A percentile compares a stretch with the other conserved stretches of the same genome.
Conservation (phyloP, 257 asterid species). For the Fraxinus americana region DNA sequence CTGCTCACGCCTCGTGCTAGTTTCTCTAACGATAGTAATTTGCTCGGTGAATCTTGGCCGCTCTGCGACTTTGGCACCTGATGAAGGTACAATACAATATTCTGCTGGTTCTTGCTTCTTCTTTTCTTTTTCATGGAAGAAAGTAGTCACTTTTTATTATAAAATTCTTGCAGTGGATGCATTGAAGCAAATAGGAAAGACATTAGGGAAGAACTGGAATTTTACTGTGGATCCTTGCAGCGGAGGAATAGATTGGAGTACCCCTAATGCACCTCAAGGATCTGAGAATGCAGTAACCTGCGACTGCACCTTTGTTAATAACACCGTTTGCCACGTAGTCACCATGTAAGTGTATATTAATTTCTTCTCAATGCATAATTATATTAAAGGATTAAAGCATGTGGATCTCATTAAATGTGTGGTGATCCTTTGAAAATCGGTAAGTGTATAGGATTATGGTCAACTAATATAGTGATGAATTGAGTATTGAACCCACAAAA, state of each 20-base stretch:
- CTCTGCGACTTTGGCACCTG: background rate
- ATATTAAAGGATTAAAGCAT: too few species aligned
- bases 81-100: background rate
- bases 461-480: too few species aligned
- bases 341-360: slow-evolving; percentile 42
- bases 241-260: slow-evolving; percentile 44
- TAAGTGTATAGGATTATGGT: too few species aligned
- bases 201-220: slow-evolving; percentile 57
- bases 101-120: background rate
- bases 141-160: background rate
- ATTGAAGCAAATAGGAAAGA: slow-evolving; percentile 41
- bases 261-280: slow-evolving; percentile 34
- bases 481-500: too few species aligned
- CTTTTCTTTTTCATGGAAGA: background rate
- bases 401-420: too few species aligned
- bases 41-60: background rate
- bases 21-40: background rate
- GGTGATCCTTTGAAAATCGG: too few species aligned
- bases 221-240: slow-evolving; percentile 63
- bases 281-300: slow-evolving; percentile 43
- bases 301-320: slow-evolving; percentile 38
- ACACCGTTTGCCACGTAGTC: slow-evolving; percentile 54
- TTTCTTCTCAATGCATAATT: background rate
- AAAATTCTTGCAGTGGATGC: slow-evolving; percentile 40
- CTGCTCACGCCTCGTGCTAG: background rate